phyloP scores from a whole-genome alignment of 768 basidiomycete genomes.

The Harrya chromipes region DNA sequence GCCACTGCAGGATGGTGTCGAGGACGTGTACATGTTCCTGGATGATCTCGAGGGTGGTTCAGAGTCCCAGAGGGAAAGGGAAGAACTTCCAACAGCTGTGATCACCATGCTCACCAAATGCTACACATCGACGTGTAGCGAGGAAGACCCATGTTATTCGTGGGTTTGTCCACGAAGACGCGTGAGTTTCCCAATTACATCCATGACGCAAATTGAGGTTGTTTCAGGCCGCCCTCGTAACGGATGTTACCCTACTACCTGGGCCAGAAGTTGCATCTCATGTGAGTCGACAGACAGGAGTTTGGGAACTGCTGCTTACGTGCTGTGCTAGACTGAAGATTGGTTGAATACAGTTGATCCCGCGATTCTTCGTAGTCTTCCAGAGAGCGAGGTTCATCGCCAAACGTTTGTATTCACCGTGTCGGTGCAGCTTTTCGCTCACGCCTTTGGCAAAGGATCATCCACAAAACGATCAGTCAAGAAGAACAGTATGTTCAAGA shows the following conservation, averaged over 20 bases:
- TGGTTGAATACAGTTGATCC: conserved; percentile 55
- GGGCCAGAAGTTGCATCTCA: conserved; percentile 30
- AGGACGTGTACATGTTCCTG: conserved; percentile 91
- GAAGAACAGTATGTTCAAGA: conserved; percentile 91
- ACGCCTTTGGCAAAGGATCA: conserved; percentile 42
- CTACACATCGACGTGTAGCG: conserved; percentile 83
- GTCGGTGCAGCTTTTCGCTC: neutral
- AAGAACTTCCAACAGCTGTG: conserved; percentile 84
- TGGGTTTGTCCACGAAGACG: conserved; percentile 69
- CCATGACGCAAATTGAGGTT: conserved; percentile 9
- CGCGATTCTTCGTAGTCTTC: conserved; percentile 50
- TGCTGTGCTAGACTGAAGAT: conserved; percentile 34
- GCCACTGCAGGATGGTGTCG: conserved; percentile 79
- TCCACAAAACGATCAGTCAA: conserved; percentile 83
- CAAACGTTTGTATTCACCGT: conserved; percentile 51
- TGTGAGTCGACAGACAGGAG: conserved; percentile 34
- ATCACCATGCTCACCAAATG: conserved; percentile 88
- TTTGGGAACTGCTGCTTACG: neutral
- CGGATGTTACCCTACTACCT: conserved; percentile 17
- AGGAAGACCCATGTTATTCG: conserved; percentile 78
- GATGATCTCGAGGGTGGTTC: conserved; percentile 72
- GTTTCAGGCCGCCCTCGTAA: conserved; percentile 22
- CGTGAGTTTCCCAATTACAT: conserved; percentile 36
- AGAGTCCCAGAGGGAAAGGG: conserved; percentile 57
- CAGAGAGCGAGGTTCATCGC: conserved; percentile 74